Base-by-base conservation (phyloP, 2,329 filamentous ascomycete species). In the Raffaelea albimanens region DNA sequence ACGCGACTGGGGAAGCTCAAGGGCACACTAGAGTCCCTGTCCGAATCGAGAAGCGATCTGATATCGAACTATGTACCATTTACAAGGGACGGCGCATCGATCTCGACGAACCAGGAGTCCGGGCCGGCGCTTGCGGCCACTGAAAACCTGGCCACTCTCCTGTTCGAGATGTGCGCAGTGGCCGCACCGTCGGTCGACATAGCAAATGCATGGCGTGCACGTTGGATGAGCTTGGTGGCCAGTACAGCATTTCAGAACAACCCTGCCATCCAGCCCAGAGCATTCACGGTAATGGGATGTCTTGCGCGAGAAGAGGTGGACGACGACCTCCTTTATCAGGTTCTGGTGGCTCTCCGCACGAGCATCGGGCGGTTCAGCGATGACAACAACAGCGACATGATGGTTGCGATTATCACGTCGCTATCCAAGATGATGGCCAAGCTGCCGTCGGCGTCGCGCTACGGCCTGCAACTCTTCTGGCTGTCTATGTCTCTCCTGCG, bases 221-320 rank as follows among this genome's bases (percentile, higher is more conserved):
- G 82, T 19, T 85, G 82, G 82, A 85, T 85, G 82, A 83, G 80
- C 56, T 66, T 85, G 20, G 80, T 85, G 36, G 80, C 82, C 16
- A 85, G 82, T 58, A 85, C 81, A 10, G 82, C 82, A 0, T 85
- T 85, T 59, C 82, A 85, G 58, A 84, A 81, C 58, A 85, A 85
- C 57, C 82, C 81, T 9, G 80, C 82, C 2, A 82, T 85, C 48
- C 82, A 85, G 53, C 80, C 82, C 5, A 69, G 79, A 19, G 82
- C 82, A 2, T 85, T 85, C 56, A 75, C 80, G 2, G 81, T 85
- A 38, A 84, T 85, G 81, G 82, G 82, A 14, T 85, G 80, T 55
- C 63, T 85, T 10, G 81, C 82, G 21, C 71, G 80, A n/a, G 81
- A 85, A 57, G 81, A 85, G 58, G 81, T 85, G 2, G 82, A 85